phyloP scores from a whole-genome alignment of 768 basidiomycete genomes.

The Russula griseocarnosa region DNA sequence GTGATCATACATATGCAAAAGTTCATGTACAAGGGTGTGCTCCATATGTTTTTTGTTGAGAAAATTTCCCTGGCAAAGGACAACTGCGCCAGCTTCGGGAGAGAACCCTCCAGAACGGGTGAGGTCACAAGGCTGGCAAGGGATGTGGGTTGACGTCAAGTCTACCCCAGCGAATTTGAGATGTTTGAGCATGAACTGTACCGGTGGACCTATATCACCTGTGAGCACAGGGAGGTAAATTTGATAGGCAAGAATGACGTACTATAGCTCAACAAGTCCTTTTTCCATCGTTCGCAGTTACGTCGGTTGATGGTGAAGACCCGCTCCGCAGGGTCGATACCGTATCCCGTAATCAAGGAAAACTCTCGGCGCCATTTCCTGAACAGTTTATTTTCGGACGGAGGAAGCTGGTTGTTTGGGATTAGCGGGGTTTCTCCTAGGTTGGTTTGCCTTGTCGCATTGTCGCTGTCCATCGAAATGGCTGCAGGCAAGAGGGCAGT shows the following conservation, averaged over 20 bases:
- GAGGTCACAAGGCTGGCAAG: constrained; percentile 80
- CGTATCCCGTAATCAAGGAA: constrained; percentile 49
- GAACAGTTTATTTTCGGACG: constrained; percentile 37
- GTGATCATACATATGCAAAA: constrained; percentile 94
- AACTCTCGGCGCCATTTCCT: constrained; percentile 51
- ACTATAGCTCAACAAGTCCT: constrained; percentile 47
- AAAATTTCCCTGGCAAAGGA: constrained; percentile 84
- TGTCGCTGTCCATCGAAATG: constrained; percentile 9
- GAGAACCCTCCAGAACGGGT: constrained; percentile 77
- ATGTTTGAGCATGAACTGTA: constrained; percentile 91
- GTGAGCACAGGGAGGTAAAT: constrained; percentile 7
- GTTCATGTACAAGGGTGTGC: constrained; percentile 87
- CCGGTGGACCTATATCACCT: constrained; percentile 60
- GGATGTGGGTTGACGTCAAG: constrained; percentile 66
- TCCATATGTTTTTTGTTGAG: constrained; percentile 85
- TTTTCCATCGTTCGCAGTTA: constrained; percentile 51
- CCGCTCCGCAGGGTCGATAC: constrained; percentile 44
- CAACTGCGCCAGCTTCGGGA: constrained; percentile 70
- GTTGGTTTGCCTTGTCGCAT: background rate
- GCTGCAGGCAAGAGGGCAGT: background rate
- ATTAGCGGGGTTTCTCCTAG: background rate
- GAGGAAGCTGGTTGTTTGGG: background rate
- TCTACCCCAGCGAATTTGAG: constrained; percentile 70
- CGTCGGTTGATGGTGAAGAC: constrained; percentile 38
- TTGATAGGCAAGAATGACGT: constrained; percentile 30